Percentiles rank a stretch among this genome's conserved stretches.
phyloP scores from a whole-genome alignment of 192 early-diverging fungal genomes.

The Entomortierella beljakovae region DNA sequence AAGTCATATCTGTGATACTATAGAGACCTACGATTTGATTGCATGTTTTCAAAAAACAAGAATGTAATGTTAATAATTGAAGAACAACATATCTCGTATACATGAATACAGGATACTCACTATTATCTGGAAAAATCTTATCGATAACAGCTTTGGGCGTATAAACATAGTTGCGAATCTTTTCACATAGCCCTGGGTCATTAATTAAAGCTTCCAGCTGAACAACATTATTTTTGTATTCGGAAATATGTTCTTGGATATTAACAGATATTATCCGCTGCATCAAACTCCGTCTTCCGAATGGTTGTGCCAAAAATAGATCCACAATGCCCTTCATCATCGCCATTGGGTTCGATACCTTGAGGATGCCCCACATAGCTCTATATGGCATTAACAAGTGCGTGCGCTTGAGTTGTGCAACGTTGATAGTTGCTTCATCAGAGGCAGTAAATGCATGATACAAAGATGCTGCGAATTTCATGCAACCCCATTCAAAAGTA shows the following conservation, averaged over 20 bases:
- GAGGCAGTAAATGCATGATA: constrained; percentile 66
- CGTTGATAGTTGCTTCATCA: constrained; percentile 59
- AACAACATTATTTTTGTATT: constrained; percentile 60
- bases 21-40: constrained; percentile 9
- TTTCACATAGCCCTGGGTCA: constrained; percentile 57
- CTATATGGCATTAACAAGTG: constrained; percentile 65
- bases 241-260: constrained; percentile 62
- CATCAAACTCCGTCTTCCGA: constrained; percentile 63
- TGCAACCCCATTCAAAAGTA: constrained; percentile 67
- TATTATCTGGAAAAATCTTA: constrained; percentile 27
- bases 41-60: background rate
- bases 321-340: constrained; percentile 69
- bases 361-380: constrained; percentile 60
- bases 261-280: constrained; percentile 70
- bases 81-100: background rate
- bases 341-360: constrained; percentile 65
- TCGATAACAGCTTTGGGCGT: constrained; percentile 20
- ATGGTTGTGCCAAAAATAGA: constrained; percentile 69
- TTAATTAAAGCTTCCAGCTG: constrained; percentile 39
- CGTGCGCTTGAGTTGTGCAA: constrained; percentile 64
- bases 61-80: background rate
- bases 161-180: constrained; percentile 62
- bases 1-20: constrained; percentile 31
- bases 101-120: background rate
- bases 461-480: constrained; percentile 67